Evolutionary conservation across 371 early-diverging fungal genomes (phyloP).

Genomic region (Mycotypha africana): DNA sequence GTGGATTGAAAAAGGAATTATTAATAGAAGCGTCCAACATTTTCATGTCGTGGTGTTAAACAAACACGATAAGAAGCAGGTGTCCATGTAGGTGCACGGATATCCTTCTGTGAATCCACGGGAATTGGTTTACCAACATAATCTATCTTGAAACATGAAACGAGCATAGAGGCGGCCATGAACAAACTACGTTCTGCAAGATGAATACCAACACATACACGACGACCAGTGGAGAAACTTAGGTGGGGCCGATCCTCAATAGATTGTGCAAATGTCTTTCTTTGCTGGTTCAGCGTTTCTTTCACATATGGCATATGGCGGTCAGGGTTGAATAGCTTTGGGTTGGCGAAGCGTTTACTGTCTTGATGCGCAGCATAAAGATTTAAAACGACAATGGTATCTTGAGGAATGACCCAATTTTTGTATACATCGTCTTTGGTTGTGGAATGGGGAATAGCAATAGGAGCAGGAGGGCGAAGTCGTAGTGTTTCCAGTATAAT

Average conservation of each 20-base stretch:
- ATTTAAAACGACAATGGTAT: slow-evolving; percentile 42
- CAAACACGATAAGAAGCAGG: slow-evolving; percentile 23
- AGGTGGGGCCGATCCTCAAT: slow-evolving; percentile 36
- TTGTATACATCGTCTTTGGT: slow-evolving; percentile 35
- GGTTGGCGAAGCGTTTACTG: slow-evolving; percentile 22
- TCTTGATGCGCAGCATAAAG: slow-evolving; percentile 34
- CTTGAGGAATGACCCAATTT: slow-evolving; percentile 41
- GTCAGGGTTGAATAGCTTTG: slow-evolving; percentile 32
- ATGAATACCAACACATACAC: slow-evolving; percentile 48
- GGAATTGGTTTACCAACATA: slow-evolving; percentile 3
- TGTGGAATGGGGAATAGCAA: slow-evolving; percentile 42
- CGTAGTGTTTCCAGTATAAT: slow-evolving; percentile 42
- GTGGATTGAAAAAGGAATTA: too few relatives aligned
- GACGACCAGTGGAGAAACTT: slow-evolving; percentile 42
- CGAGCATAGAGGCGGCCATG: slow-evolving; percentile 26
- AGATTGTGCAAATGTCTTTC: slow-evolving; percentile 13
- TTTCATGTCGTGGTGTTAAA: slow-evolving; percentile 24
- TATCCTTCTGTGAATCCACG: slow-evolving; percentile 16
- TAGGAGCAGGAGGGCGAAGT: slow-evolving; percentile 34
- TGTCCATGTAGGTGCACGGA: slow-evolving; percentile 19
- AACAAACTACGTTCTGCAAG: slow-evolving; percentile 43
- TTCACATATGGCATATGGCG: slow-evolving; percentile 31
- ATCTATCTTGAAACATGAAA: slow-evolving; percentile 36
- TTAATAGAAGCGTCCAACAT: slow-evolving; percentile 8
- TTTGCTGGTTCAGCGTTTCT: too few relatives aligned